These are phyloP conservation scores for Psilocybe cyanescens DNA, from an alignment of 768 basidiomycete genomes.

Conservation along the genomic window DNA sequence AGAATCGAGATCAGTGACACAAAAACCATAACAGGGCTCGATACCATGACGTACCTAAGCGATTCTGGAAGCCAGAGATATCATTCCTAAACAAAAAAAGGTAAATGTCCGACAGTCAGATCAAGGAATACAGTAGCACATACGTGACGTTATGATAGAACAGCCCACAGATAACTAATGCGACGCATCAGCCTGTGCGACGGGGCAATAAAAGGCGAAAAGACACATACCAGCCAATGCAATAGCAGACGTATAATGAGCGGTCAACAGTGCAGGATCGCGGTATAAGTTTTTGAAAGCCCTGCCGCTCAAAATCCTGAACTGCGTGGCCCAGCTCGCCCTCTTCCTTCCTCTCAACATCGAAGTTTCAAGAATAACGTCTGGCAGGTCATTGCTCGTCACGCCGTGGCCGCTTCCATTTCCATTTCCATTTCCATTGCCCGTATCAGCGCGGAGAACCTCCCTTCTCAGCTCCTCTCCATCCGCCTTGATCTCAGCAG, in stretches of 20 bases:
- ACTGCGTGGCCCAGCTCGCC: constrained; percentile 89
- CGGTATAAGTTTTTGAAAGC: constrained; percentile 99
- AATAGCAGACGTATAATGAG: constrained; percentile 89
- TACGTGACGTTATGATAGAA: constrained; percentile 89
- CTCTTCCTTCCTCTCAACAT: constrained; percentile 74
- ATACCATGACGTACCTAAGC: constrained; percentile 56
- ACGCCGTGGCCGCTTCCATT: constrained; percentile 30
- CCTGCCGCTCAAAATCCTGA: constrained; percentile 90
- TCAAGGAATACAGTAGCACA: constrained; percentile 24
- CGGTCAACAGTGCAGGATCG: constrained; percentile 87
- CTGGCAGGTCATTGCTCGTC: constrained; percentile 53
- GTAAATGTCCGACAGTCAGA: neutral
- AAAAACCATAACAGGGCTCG: neutral
- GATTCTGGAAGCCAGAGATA: constrained; percentile 96
- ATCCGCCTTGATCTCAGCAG: constrained; percentile 63
- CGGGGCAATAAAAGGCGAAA: neutral
- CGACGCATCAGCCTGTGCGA: constrained; percentile 7
- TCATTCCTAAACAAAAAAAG: constrained; percentile 61
- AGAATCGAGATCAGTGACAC: neutral
- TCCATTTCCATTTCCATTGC: constrained; percentile 30
- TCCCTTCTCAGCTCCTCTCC: constrained; percentile 51
- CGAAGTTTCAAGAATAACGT: constrained; percentile 70
- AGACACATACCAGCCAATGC: constrained; percentile 73
- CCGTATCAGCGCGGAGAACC: constrained; percentile 25
- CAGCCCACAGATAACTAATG: constrained; percentile 84